Base-by-base conservation (phyloP, 2,329 filamentous ascomycete species). In the Trichoderma sp. region DNA sequence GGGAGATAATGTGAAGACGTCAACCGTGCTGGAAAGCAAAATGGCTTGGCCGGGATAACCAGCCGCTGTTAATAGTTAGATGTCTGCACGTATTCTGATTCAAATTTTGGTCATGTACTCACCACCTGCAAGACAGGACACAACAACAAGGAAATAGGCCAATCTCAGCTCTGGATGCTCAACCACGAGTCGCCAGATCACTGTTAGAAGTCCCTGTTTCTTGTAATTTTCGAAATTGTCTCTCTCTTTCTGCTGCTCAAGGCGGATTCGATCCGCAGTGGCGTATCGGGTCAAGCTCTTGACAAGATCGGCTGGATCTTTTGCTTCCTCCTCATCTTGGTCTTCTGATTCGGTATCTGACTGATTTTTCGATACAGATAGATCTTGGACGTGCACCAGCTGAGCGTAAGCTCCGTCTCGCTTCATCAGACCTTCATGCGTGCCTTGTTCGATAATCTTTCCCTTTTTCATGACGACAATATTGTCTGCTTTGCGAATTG, bases 391-490 rank as follows among this genome's bases (percentile, higher is more conserved):
- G 61, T 74, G 75, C 3, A 89, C 87, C 1, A 89, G 79, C 4
- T 79, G 77, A n/a, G 80, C 80, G 70, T 90, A 90, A 10, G 85
- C 76, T 0, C 86, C 79, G 21, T 75, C 78, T 5, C 79, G 77
- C 2, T 79, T 76, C 14, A 91, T 78, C 0, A 92, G 80, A 58
- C 87, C 82, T 7, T 87, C 3, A 81, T 88, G 2, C 16, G 56
- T 61, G 21, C 89, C 89, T 73, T 87, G 81, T 74, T 91, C 89
- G 1, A 88, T 77, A 4, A 89, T 83, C 35, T 80, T 76, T 0
- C 89, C 89, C 70, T 85, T 79, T 2, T 84, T 80, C 73, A 91
- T 79, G 2, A 91, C 88, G 3, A 91, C 79, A 37, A 91, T 91
- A 58, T 87, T 85, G 72, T 91, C 87, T 0, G 89, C 89, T 58